Evolutionary conservation across 2,329 filamentous ascomycete genomes (phyloP), one percentile per base, ranked within the genome.

Genomic region (Xylariaceae sp.): DNA sequence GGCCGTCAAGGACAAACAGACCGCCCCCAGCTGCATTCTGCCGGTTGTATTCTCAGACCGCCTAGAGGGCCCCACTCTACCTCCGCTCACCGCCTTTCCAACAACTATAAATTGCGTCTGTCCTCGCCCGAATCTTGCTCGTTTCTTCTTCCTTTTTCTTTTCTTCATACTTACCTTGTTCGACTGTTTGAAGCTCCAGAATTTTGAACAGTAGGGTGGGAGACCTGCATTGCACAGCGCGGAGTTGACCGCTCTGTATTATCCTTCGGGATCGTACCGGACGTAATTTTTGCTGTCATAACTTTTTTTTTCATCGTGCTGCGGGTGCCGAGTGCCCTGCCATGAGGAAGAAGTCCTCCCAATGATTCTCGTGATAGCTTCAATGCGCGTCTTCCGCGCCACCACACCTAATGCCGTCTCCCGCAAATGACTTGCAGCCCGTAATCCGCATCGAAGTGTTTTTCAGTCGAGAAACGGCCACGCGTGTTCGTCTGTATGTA

Each of bases 201-300:
- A 75, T 69, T 64, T 72, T 68, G 67, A 67, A 60, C 64, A 67
- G 71, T 73, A 78, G 75, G 69, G 67, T 68, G 73, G 75, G 71
- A 73, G 73, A 73, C 76, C 78, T 80, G 77, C 78, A 81, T 80
- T 78, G 78, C 78, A 81, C 78, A 78, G 70, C 77, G 78, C 74
- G 78, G 78, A 73, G 76, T 77, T 73, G 70, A 73, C 73, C 71
- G 71, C 68, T 68, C 74, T 79, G 75, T 73, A 79, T 78, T 80
- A 77, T 75, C 77, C 76, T 80, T 79, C 74, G 74, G 75, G 76
- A 75, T 77, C 78, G 77, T 80, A 74, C 77, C 73, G 73, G 74
- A 73, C 71, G 74, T 44, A 80, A 79, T 78, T 79, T 78, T 79
- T 78, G 77, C 72, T 79, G 67, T 73, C 53, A 8, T 34, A 63